Percentiles rank a stretch among this genome's conserved stretches.
Conservation (phyloP, 371 early-diverging fungal species). For the Mucor sp. region DNA sequence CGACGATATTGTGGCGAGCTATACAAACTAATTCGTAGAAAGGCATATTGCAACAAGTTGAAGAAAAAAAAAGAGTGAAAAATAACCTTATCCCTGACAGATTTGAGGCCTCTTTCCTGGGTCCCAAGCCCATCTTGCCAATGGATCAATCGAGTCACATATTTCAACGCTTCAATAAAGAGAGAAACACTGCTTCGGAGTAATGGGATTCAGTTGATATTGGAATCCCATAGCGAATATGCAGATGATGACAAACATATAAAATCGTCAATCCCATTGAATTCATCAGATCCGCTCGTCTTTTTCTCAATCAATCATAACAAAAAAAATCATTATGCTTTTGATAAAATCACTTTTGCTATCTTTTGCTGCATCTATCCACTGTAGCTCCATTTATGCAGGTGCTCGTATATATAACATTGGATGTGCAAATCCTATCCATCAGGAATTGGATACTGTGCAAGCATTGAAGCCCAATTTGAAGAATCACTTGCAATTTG, state of each 20-base stretch:
- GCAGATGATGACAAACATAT: not conserved
- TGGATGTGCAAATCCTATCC: not conserved
- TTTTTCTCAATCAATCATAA: not conserved
- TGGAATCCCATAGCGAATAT: not conserved
- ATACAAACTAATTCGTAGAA: constrained; percentile 75
- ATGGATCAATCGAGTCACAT: constrained; percentile 1
- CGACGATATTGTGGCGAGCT: constrained; percentile 57
- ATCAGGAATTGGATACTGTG: not conserved
- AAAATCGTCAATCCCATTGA: not conserved
- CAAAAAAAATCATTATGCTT: not conserved
- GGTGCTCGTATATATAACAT: not conserved
- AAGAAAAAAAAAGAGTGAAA: constrained; percentile 2
- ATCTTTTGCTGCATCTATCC: not conserved
- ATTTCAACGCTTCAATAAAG: not conserved
- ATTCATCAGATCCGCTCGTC: not conserved
- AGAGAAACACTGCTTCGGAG: not conserved
- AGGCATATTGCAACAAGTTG: constrained; percentile 48
- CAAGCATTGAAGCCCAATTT: constrained; percentile 8
- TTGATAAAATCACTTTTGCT: not conserved
- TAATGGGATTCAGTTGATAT: not conserved
- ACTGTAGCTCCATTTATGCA: not conserved
- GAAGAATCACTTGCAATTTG: not conserved
- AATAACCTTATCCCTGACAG: constrained; percentile 8
- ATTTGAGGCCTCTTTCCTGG: not conserved
- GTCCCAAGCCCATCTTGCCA: not conserved